phyloP scores from a whole-genome alignment of 495 filamentous ascomycete species.

The Aspergillus sclerotioniger region DNA sequence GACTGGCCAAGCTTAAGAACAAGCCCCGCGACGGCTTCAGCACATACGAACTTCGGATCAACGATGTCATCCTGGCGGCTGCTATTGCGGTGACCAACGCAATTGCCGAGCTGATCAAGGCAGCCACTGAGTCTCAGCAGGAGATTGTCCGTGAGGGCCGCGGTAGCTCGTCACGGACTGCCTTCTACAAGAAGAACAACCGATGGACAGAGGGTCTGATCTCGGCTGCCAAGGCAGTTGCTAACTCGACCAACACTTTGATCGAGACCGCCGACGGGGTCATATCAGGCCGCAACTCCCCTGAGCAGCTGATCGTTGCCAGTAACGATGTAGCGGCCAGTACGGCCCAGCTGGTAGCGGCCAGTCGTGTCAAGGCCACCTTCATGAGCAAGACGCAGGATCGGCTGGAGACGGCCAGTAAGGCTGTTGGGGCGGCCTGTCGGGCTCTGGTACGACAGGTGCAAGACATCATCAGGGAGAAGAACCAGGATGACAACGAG shows the following conservation, averaged over 20 bases:
- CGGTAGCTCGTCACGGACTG: constrained; percentile 82
- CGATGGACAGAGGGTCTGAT: constrained; percentile 98
- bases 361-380: constrained; percentile 91
- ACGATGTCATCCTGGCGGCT: constrained; percentile 91
- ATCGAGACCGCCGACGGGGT: constrained; percentile 98
- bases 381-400: constrained; percentile 98
- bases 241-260: constrained; percentile 83
- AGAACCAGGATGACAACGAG: constrained; percentile 74
- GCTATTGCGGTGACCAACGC: constrained; percentile 95
- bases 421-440: constrained; percentile 88
- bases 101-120: constrained; percentile 93
- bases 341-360: constrained; percentile 94
- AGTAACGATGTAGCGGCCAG: constrained; percentile 95
- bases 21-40: constrained; percentile 92
- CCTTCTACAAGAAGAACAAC: constrained; percentile 99
- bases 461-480: constrained; percentile 86
- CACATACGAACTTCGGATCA: constrained; percentile 93
- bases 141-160: constrained; percentile 97
- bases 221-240: constrained; percentile 94
- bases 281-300: constrained; percentile 83
- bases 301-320: constrained; percentile 96
- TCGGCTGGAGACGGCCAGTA: constrained; percentile 82
- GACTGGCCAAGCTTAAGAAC: constrained; percentile 84
- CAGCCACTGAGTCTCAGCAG: constrained; percentile 88
- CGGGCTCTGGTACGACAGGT: constrained; percentile 86